Evolutionary conservation across 1,139 yeast species (phyloP).

Genomic region (Suhomyces terraborum): DNA sequence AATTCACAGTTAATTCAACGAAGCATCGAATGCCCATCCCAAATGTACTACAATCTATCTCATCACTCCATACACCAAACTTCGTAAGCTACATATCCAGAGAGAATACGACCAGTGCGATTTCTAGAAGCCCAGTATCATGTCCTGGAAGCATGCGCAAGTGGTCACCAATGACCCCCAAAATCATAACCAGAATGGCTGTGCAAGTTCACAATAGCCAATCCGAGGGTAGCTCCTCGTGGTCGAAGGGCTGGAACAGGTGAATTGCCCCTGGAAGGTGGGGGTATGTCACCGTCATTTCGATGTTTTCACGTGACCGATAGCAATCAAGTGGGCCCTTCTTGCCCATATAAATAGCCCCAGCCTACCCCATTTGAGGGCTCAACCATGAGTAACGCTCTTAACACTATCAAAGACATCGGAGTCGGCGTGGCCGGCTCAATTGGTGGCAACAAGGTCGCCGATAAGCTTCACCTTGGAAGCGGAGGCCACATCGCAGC

Average conservation of each 20-base stretch:
- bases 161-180: too few species aligned
- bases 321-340: slow-evolving; percentile 1
- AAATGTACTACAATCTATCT: too few species aligned
- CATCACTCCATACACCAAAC: too few species aligned
- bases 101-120: too few species aligned
- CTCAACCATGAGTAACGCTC: slow-evolving; percentile 14
- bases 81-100: too few species aligned
- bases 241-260: neutral
- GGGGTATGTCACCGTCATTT: too few species aligned
- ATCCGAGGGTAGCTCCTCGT: neutral
- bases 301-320: neutral
- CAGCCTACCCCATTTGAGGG: neutral
- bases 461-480: slow-evolving; percentile 38
- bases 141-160: neutral
- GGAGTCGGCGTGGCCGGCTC: slow-evolving; percentile 36
- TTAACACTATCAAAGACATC: slow-evolving; percentile 31
- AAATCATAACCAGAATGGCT: neutral
- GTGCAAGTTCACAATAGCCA: neutral
- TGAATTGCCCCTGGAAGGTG: too few species aligned
- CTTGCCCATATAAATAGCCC: neutral
- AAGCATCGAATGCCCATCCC: too few species aligned
- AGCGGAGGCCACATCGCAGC: slow-evolving; percentile 38
- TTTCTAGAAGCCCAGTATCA: too few species aligned
- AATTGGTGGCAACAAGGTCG: slow-evolving; percentile 37
- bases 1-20: too few species aligned